Percentiles rank a stretch among this genome's conserved stretches.
These are phyloP conservation scores for Diaporthe capsici DNA, from an alignment of 2,329 filamentous ascomycete genomes.

Conservation along the genomic window DNA sequence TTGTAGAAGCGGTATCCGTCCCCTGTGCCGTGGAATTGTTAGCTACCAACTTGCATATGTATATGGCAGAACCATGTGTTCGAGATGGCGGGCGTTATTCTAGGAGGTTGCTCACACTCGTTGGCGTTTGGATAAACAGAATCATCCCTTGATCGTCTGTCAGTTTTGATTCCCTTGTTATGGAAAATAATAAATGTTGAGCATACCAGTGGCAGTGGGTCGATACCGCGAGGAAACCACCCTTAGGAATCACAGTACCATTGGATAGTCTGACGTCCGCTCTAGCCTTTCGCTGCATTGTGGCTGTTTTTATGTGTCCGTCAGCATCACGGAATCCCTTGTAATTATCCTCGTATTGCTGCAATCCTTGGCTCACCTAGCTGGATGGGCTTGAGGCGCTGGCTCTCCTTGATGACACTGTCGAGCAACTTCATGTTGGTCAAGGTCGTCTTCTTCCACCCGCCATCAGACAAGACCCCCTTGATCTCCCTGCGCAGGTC, in stretches of 20 bases:
- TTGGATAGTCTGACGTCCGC: slow-evolving; percentile 43
- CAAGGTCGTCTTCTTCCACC: slow-evolving; percentile 53
- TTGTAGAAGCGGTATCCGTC: slow-evolving; percentile 23
- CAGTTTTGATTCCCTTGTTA: background rate
- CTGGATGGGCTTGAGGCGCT: slow-evolving; percentile 45
- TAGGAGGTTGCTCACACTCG: background rate
- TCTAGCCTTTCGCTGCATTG: slow-evolving; percentile 42
- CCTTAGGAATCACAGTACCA: slow-evolving; percentile 45
- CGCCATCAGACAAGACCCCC: slow-evolving; percentile 45
- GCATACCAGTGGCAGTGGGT: slow-evolving; percentile 11
- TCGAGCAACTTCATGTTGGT: slow-evolving; percentile 57
- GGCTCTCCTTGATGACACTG: slow-evolving; percentile 57
- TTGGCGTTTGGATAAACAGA: background rate
- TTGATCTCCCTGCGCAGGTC: slow-evolving; percentile 59
- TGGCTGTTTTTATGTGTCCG: slow-evolving; percentile 25
- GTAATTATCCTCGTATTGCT: too few relatives aligned
- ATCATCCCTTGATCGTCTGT: background rate
- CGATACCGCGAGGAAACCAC: slow-evolving; percentile 3
- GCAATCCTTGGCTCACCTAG: background rate
- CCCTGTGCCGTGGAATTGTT: background rate
- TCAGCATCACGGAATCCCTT: too few relatives aligned
- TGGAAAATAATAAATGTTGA: too few relatives aligned
- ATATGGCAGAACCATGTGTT: background rate
- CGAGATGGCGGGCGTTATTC: background rate
- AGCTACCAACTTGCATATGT: background rate